Evolutionary conservation across 2,329 filamentous ascomycete species (phyloP), one percentile per base, ranked within the genome.

Genomic region (Hymenoscyphus scutula): DNA sequence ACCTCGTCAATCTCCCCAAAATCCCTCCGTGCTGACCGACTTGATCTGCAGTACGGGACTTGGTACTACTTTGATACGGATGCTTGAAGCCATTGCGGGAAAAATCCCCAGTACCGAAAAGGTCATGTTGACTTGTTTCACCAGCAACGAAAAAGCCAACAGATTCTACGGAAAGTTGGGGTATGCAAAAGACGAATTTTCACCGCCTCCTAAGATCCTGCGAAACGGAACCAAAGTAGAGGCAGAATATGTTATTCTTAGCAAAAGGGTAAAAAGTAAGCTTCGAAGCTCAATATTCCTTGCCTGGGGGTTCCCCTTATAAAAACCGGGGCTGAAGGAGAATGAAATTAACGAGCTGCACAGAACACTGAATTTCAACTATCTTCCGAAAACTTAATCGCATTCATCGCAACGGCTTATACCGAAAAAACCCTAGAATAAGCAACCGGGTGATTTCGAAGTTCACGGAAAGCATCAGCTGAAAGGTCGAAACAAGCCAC

Each of bases 91-190:
- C 4, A 77, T 87, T 4, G 89, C 84, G 7, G 66, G 74, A 25
- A 80, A 80, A 60, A 81, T 88, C 25, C 77, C 80, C 1, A 78
- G 79, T 0, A 79, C 89, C 54, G 74, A 78, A 25, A 91, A 91
- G 75, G 79, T 86, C 54, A 92, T 92, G 89, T 77, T 92, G 70
- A 91, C 89, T 1, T 89, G 89, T 70, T 92, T 91, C 71, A 74
- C 81, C 58, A 79, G 80, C 64, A 92, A 92, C 71, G 67, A 75
- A 34, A 74, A 75, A 2, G 89, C 82, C 0, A 75, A 82, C 48
- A 71, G 68, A 2, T 89, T 91, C 68, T 92, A 92, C 74, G 74
- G 78, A 55, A 82, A 78, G 64, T 73, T 85, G 13, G 89, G 88
- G 0, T 88, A 84, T 70, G 74, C 66, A 41, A 78, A 75, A 53